These are phyloP conservation scores for Lodderomyces margitis DNA, from an alignment of 1,139 yeast species.

Conservation along the genomic window DNA sequence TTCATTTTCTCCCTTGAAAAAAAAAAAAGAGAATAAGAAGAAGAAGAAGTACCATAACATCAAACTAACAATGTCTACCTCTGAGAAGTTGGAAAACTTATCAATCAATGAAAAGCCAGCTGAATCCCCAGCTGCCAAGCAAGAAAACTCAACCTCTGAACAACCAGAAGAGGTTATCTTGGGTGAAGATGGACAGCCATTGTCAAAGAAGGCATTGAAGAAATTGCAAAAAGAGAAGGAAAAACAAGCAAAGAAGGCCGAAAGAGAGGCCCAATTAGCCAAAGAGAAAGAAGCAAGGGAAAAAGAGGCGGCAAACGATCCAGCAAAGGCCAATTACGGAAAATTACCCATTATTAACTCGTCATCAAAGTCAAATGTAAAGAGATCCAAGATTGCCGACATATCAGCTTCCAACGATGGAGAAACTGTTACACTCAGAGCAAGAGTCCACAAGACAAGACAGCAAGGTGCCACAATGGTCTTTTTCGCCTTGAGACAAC, in stretches of 20 bases:
- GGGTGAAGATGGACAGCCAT: conserved; percentile 89
- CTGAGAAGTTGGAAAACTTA: conserved; percentile 16
- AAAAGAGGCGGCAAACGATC: conserved; percentile 66
- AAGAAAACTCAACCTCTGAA: conserved; percentile 16
- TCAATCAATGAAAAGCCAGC: conserved; percentile 14
- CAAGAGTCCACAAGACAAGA: conserved; percentile 90
- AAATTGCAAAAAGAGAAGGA: conserved; percentile 91
- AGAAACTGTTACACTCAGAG: conserved; percentile 79
- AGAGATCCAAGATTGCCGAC: conserved; percentile 56
- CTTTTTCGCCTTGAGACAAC: conserved; percentile 90
- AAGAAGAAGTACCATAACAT: no score
- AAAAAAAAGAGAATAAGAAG: no score
- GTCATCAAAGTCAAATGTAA: conserved; percentile 48
- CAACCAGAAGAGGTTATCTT: conserved; percentile 34
- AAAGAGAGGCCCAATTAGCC: conserved; percentile 85
- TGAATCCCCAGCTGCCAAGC: conserved; percentile 14
- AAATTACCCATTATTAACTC: conserved; percentile 86
- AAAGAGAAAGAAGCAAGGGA: conserved; percentile 85
- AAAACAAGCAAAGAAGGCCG: conserved; percentile 90
- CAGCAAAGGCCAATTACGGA: conserved; percentile 87
- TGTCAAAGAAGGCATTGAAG: conserved; percentile 92
- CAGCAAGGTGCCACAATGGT: conserved; percentile 95
- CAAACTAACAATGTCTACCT: conserved; percentile 14
- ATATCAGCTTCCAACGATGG: conserved; percentile 72
- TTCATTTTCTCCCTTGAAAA: no score